A percentile compares a stretch with the other conserved stretches of the same genome.
phyloP scores from a whole-genome alignment of 805 yeast species.

The Trichomonascus vanleenenianus region DNA sequence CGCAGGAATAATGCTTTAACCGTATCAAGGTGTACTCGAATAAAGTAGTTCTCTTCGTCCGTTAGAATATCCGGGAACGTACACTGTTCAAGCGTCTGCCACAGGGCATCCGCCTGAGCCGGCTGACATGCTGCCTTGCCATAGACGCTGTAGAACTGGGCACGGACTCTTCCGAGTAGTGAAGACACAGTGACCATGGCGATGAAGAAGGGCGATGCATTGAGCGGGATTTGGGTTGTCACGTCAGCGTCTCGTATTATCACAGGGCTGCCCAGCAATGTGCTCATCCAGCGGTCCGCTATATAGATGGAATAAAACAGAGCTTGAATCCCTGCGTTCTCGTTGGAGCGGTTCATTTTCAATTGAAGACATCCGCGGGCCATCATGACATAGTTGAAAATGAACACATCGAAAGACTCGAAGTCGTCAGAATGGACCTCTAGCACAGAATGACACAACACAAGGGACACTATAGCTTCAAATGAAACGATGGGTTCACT shows the following conservation, averaged over 20 bases:
- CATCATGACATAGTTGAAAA: not conserved
- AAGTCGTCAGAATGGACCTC: not conserved
- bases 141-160: not conserved
- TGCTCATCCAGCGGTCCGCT: not conserved
- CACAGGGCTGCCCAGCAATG: not conserved
- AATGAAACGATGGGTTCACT: not conserved
- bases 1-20: not conserved
- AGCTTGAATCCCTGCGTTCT: not conserved
- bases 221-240: not conserved
- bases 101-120: not conserved
- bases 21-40: not conserved
- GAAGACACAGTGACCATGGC: not conserved
- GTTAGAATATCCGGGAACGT: not conserved
- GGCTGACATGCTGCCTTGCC: not conserved
- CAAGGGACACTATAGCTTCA: not conserved
- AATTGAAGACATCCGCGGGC: not conserved
- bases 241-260: not conserved
- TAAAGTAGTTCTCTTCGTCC: not conserved
- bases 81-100: not conserved
- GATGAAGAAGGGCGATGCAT: not conserved
- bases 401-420: not conserved
- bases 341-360: not conserved
- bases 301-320: not conserved
- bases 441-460: not conserved
- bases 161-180: not conserved